Conservation (phyloP, 225 moss, liverwort and hornwort species). For the Climacium dendroides region DNA sequence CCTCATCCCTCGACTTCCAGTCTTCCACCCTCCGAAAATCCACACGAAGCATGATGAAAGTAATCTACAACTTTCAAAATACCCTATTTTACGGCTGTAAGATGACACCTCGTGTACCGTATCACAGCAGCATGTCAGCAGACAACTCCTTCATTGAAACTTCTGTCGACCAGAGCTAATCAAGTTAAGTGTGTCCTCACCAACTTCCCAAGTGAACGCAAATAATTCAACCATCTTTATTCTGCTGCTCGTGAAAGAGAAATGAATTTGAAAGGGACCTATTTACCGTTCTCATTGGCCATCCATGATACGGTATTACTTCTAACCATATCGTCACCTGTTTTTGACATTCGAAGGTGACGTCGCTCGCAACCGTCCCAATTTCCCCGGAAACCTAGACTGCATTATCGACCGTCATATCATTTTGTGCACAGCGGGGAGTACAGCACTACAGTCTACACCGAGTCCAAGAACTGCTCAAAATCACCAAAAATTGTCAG, state of each 20-base stretch:
- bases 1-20: not conserved
- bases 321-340: not conserved
- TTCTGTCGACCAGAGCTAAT: not conserved
- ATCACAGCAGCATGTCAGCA: not conserved
- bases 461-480: not conserved
- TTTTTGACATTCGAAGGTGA: conserved; percentile 20
- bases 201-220: not conserved
- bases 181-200: not conserved
- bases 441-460: not conserved
- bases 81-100: not conserved
- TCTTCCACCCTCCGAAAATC: not conserved
- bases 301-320: not conserved
- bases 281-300: not conserved
- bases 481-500: not conserved
- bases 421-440: not conserved
- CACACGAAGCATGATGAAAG: not conserved
- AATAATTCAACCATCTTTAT: not conserved
- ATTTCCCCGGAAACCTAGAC: not conserved
- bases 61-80: not conserved
- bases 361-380: conserved; percentile 7
- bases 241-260: not conserved
- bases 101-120: not conserved
- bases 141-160: not conserved
- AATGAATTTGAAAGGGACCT: not conserved
- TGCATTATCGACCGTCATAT: conserved; percentile 14